A percentile compares a stretch with the other conserved stretches of the same genome.
These are phyloP conservation scores for Trichoderma harzianum DNA, from an alignment of 2,329 filamentous ascomycete genomes.

Conservation along the genomic window DNA sequence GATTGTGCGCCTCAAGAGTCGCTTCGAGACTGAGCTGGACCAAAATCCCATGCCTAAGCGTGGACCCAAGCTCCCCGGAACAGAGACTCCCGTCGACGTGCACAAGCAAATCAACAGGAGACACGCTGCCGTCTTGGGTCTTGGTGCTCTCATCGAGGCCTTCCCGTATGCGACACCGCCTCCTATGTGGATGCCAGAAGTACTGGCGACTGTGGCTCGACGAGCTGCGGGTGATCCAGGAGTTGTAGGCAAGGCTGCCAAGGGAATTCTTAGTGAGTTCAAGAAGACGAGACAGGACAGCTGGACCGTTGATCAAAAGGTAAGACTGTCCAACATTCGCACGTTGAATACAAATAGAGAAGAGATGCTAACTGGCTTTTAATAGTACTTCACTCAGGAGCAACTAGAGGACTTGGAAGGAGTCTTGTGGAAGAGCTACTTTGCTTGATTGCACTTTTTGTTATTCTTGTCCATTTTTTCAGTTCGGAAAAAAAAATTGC, in stretches of 20 bases:
- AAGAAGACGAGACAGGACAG: slow-evolving; percentile 99
- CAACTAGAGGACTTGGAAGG: slow-evolving; percentile 94
- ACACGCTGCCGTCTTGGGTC: slow-evolving; percentile 86
- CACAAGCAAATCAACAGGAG: slow-evolving; percentile 76
- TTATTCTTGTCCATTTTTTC: background rate
- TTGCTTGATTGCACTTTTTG: slow-evolving; percentile 58
- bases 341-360: background rate
- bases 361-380: background rate
- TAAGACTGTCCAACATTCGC: slow-evolving; percentile 42
- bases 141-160: slow-evolving; percentile 88
- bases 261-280: slow-evolving; percentile 91
- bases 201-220: slow-evolving; percentile 78
- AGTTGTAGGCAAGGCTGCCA: slow-evolving; percentile 92
- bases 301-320: slow-evolving; percentile 97
- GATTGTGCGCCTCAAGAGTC: slow-evolving; percentile 69
- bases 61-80: slow-evolving; percentile 56
- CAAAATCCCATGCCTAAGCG: slow-evolving; percentile 84
- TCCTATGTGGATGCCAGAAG: slow-evolving; percentile 88
- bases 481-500: background rate
- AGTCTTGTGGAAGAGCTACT: slow-evolving; percentile 99
- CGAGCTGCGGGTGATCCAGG: slow-evolving; percentile 85
- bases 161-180: slow-evolving; percentile 96
- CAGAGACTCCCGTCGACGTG: slow-evolving; percentile 65
- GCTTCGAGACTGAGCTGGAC: slow-evolving; percentile 74
- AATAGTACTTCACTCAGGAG: slow-evolving; percentile 77